A percentile compares a stretch with the other conserved stretches of the same genome.
Evolutionary conservation across 352 stramenopile species (phyloP).

Genomic region (Globisporangium lucens): DNA sequence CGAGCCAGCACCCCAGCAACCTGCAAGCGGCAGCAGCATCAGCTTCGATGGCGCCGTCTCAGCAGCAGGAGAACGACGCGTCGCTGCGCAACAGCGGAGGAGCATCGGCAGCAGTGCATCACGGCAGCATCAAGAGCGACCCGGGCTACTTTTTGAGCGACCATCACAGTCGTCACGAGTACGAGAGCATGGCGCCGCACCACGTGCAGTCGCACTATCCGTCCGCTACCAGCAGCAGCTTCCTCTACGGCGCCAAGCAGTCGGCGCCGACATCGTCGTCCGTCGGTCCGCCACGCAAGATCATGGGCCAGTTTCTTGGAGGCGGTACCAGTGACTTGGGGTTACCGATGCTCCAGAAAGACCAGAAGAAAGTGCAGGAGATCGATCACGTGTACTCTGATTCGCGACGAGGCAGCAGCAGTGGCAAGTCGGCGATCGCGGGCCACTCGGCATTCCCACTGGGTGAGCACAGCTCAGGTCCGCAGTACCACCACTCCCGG

Average conservation of each 20-base stretch:
- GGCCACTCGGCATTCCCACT: constrained; percentile 21
- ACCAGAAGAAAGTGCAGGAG: constrained; percentile 32
- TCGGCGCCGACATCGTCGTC: constrained; percentile 24
- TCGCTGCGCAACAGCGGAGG: constrained; percentile 9
- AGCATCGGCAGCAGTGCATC: not conserved
- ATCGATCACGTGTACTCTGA: constrained; percentile 37
- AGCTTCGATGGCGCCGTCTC: not conserved
- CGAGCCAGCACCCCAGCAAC: not conserved
- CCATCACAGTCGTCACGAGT: constrained; percentile 14
- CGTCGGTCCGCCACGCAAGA: constrained; percentile 27
- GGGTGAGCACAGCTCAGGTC: constrained; percentile 10
- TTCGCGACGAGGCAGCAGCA: constrained; percentile 20
- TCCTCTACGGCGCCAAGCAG: constrained; percentile 37
- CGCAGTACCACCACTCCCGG: constrained; percentile 20
- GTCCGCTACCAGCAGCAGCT: constrained; percentile 21
- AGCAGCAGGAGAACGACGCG: constrained; percentile 26
- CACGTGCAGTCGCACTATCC: constrained; percentile 18
- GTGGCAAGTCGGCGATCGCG: constrained; percentile 17
- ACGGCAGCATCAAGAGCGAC: constrained; percentile 13
- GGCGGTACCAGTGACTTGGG: constrained; percentile 16
- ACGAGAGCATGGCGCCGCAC: constrained; percentile 18
- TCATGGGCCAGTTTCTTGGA: constrained; percentile 38
- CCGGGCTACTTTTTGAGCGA: constrained; percentile 14
- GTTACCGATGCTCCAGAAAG: constrained; percentile 32
- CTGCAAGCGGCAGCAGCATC: not conserved